Base-by-base conservation (phyloP, 805 yeast species). In the Barnettozyma pratensis region DNA sequence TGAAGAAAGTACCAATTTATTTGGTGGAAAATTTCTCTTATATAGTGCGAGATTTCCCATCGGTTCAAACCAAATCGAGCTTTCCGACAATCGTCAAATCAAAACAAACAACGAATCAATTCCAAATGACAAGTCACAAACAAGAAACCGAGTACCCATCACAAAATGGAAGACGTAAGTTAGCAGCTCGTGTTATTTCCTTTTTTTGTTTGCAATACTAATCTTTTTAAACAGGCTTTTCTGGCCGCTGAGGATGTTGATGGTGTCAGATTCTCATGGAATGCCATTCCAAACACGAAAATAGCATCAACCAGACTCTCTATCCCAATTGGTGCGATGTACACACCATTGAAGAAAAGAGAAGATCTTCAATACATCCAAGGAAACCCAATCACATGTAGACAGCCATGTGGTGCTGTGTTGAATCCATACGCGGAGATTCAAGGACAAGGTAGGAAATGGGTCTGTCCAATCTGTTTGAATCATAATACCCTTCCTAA, bases 201-300 rank as follows among this genome's bases (percentile, higher is more conserved):
- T 19, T 19, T 19, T 19, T 19, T 19, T 19, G 19, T 19, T 19
- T 19, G 19, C 19, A 19, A 19, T 19, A 19, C 19, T 19, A 19
- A 19, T 3, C 19, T 19, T 19, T 19, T 19, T 19, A 3, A 9
- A 6, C 25, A 46, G 46, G 49, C 42, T 26, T 54, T 45, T 32
- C 47, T 52, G 2, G 48, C 54, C 10, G 55, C 50, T 7, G 62
- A 59, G 36, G 63, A 59, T 45, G 35, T 59, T 14, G 82, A 81
- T 48, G 87, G 87, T 12, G 76, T 81, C 39, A 68, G 87, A 44
- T 72, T 80, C 59, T 70, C 85, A 7, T 83, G 87, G 85, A 81
- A 79, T 55, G 68, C 71, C 8, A 64, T 82, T 11, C 86, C 87
- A 6, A 68, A 74, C 39, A 69, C 79, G n/a, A 76, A 74, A 56